Percentiles rank a stretch among this genome's conserved stretches.
Evolutionary conservation across 2,329 filamentous ascomycete species (phyloP).

Genomic region (Penicillium expansum): DNA sequence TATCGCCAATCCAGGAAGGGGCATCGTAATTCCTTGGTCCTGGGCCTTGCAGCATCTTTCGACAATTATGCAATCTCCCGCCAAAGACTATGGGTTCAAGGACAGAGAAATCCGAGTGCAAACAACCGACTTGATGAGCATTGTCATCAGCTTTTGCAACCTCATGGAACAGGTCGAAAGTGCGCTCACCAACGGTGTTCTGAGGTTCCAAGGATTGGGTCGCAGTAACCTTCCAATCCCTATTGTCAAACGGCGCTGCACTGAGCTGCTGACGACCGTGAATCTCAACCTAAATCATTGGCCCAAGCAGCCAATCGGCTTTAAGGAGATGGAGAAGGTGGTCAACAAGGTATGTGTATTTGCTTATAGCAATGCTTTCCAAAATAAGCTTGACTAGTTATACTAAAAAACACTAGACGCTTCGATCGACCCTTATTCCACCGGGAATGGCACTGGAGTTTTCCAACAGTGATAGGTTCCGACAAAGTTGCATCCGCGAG

Average conservation of each 20-base stretch:
- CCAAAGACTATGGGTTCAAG: background rate
- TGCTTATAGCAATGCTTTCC: background rate
- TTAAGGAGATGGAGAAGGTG: background rate
- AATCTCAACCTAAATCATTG: conserved; percentile 12
- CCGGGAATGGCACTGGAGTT: background rate
- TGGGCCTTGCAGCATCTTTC: conserved; percentile 15
- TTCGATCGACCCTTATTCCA: background rate
- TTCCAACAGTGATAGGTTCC: conserved; percentile 1
- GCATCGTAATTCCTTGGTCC: conserved; percentile 13
- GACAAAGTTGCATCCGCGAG: conserved; percentile 4
- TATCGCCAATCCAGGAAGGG: conserved; percentile 9
- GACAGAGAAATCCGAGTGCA: background rate
- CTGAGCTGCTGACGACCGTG: conserved; percentile 11
- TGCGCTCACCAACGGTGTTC: background rate
- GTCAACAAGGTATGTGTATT: conserved; percentile 7
- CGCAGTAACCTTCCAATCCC: background rate
- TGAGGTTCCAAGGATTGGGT: conserved; percentile 4
- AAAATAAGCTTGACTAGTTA: background rate
- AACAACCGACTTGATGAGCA: background rate
- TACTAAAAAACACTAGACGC: background rate
- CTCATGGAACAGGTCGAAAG: conserved; percentile 7
- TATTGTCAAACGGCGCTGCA: conserved; percentile 10
- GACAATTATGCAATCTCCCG: conserved; percentile 4
- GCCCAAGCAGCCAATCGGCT: conserved; percentile 4
- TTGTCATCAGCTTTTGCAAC: conserved; percentile 3